Evolutionary conservation across 2,329 filamentous ascomycete genomes (phyloP).

Genomic region (Botrytis porri): DNA sequence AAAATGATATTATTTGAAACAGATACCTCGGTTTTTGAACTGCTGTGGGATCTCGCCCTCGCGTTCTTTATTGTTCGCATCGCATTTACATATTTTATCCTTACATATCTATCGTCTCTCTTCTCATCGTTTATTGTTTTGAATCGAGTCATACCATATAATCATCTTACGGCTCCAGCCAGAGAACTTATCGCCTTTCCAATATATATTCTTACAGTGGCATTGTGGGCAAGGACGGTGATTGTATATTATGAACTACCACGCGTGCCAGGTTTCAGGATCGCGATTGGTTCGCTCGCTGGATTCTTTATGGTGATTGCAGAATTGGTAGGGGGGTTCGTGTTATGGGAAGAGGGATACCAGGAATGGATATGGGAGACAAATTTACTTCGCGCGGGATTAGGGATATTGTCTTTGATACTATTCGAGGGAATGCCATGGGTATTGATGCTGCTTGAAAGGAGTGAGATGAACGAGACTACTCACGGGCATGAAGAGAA

Average conservation of each 20-base stretch:
- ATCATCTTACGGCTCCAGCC: conserved; percentile 26
- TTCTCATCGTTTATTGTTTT: conserved; percentile 22
- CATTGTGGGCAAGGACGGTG: conserved; percentile 32
- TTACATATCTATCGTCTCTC: conserved; percentile 33
- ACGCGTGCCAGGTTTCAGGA: conserved; percentile 33
- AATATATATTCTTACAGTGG: conserved; percentile 26
- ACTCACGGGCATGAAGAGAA: conserved; percentile 33
- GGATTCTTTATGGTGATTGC: conserved; percentile 30
- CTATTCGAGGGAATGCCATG: conserved; percentile 34
- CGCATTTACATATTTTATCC: conserved; percentile 37
- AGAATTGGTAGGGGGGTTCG: conserved; percentile 25
- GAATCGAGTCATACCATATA: conserved; percentile 24
- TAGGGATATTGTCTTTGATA: conserved; percentile 21
- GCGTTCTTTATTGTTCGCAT: conserved; percentile 40
- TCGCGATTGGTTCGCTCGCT: conserved; percentile 36
- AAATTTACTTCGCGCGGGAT: conserved; percentile 21
- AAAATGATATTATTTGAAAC: conserved; percentile 36
- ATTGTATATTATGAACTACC: conserved; percentile 37
- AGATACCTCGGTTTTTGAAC: conserved; percentile 39
- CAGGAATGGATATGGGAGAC: conserved; percentile 28
- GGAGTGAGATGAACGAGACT: conserved; percentile 35
- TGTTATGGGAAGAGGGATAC: conserved; percentile 30
- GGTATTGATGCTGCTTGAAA: conserved; percentile 35
- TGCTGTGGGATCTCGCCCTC: conserved; percentile 42
- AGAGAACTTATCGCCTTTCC: conserved; percentile 24